Base-by-base conservation (phyloP, 495 filamentous ascomycete genomes). In the Daldinia decipiens region DNA sequence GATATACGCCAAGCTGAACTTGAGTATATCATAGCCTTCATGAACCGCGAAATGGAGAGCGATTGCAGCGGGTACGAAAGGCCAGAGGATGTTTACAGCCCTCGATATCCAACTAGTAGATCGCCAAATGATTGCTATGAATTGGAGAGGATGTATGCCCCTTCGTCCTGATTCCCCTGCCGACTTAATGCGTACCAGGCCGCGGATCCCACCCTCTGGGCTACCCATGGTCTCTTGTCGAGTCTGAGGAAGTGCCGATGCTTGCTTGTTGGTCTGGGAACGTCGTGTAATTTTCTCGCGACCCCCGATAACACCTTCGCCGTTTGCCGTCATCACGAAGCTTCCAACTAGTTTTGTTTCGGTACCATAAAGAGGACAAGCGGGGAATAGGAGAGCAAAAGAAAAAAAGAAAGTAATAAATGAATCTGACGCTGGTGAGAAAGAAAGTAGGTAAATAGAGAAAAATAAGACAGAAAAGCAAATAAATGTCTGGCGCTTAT, bases 11-110 rank as follows among this genome's bases (percentile, higher is more conserved):
- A 84, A 73, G 26, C 77, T 76, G 54, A 84, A 85, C n/a, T 78
- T 80, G 19, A 78, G 65, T 3, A 81, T 67, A 29, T 79, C 34
- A 38, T 93, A 84, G 53, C 93, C 52, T 0, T 74, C 67, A 50
- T 4, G 34, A 36, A 74, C 12, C 34, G 75, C 71, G 24, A 17
- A 17, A 38, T 79, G 74, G 26, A 86, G 77, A 15, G 84, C 85
- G 34, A 89, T 80, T 21, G 80, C 80, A 29, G 83, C 80, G 15
- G 83, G 82, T 9, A 89, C 80, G 32, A 89, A 83, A 4, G 88
- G 85, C 80, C 84, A 86, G 17, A 86, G 80, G 54, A 85, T 74
- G 62, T 86, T 86, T 38, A 84, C 81, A 29, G 68, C 39, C 32
- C 78, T 74, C 31, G 82, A 84, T 24, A 79, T 68, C 29, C 71